A percentile compares a stretch with the other conserved stretches of the same genome.
phyloP scores from a whole-genome alignment of 352 stramenopile species.

The Aphanomyces invadans region DNA sequence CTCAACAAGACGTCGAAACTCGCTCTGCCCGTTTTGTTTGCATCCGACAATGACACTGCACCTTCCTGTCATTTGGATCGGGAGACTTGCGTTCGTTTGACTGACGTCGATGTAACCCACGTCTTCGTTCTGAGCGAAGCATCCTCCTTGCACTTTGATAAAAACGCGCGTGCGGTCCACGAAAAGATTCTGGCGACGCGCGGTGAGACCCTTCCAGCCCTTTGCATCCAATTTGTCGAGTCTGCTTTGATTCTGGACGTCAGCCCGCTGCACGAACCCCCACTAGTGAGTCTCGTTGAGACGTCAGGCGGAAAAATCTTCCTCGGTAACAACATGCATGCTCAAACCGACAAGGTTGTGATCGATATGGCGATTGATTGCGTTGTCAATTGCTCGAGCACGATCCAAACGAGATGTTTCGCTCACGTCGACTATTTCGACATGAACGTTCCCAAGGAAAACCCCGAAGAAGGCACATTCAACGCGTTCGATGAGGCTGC shows the following conservation, averaged over 20 bases:
- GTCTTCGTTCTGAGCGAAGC: not conserved
- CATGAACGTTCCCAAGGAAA: not conserved
- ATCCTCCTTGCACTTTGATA: not conserved
- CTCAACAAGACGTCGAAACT: not conserved
- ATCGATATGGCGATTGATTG: not conserved
- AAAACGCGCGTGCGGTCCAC: not conserved
- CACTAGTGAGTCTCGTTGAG: constrained; percentile 1
- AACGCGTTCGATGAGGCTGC: constrained; percentile 15
- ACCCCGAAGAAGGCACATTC: constrained; percentile 2
- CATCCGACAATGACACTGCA: not conserved
- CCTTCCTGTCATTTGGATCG: not conserved
- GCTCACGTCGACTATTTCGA: constrained; percentile 13
- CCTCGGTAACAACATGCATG: constrained; percentile 8
- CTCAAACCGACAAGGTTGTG: not conserved
- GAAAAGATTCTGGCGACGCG: not conserved
- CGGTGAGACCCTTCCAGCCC: not conserved
- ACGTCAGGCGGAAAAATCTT: constrained; percentile 5
- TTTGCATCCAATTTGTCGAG: not conserved
- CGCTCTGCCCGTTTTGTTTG: not conserved
- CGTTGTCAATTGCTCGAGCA: constrained; percentile 16
- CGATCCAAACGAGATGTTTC: constrained; percentile 4
- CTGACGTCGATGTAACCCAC: not conserved
- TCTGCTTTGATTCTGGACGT: not conserved
- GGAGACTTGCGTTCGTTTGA: not conserved
- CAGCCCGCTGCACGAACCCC: not conserved